These are phyloP conservation scores for Coleophoma cylindrospora DNA, from an alignment of 2,329 filamentous ascomycete species.

Conservation along the genomic window DNA sequence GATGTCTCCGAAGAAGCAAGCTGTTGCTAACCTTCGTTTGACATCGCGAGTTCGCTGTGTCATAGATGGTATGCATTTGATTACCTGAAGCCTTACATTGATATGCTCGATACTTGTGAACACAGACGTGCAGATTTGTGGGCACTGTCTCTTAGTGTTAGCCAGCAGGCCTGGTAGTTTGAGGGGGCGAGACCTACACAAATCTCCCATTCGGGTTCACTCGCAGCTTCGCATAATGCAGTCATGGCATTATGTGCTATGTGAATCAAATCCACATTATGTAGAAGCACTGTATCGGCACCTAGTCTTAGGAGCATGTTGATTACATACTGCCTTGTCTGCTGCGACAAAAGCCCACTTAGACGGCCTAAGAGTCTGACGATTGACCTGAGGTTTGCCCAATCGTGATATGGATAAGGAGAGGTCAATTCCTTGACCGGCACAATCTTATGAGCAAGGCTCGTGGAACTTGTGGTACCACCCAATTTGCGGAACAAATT, in stretches of 20 bases:
- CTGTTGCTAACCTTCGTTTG: slow-evolving; percentile 60
- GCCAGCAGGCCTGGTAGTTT: background rate
- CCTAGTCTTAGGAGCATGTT: slow-evolving; percentile 49
- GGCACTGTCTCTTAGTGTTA: slow-evolving; percentile 34
- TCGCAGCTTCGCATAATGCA: slow-evolving; percentile 37
- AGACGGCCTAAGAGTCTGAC: slow-evolving; percentile 15
- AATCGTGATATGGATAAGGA: slow-evolving; percentile 20
- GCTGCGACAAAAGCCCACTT: slow-evolving; percentile 20
- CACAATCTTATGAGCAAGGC: slow-evolving; percentile 16
- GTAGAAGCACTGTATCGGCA: slow-evolving; percentile 44
- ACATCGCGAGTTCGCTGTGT: slow-evolving; percentile 50
- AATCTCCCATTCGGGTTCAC: slow-evolving; percentile 27
- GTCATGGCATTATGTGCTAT: slow-evolving; percentile 37
- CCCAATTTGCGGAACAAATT: slow-evolving; percentile 55
- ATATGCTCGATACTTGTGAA: slow-evolving; percentile 40
- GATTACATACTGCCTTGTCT: slow-evolving; percentile 29
- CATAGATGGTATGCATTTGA: slow-evolving; percentile 53
- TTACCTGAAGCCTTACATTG: slow-evolving; percentile 49
- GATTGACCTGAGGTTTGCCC: slow-evolving; percentile 17
- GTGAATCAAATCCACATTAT: slow-evolving; percentile 35
- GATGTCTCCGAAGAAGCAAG: slow-evolving; percentile 52
- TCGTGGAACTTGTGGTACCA: slow-evolving; percentile 41
- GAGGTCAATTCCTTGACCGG: slow-evolving; percentile 9
- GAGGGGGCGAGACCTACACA: slow-evolving; percentile 26
- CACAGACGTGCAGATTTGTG: slow-evolving; percentile 41